Evolutionary conservation across 139 green algal species (phyloP), one percentile per base, ranked within the genome.

Genomic region (Haematococcus lacustris): DNA sequence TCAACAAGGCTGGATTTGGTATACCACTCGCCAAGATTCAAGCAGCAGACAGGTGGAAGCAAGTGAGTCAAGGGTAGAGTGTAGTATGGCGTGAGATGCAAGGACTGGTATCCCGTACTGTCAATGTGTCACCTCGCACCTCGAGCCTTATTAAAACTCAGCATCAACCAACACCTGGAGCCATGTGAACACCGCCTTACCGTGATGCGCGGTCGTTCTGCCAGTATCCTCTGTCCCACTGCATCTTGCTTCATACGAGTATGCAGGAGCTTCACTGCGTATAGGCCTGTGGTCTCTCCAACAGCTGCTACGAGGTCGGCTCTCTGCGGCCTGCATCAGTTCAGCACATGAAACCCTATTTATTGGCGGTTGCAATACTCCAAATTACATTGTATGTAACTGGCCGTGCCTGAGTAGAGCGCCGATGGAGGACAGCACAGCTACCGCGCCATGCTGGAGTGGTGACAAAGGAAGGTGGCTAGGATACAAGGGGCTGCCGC

Each of bases 241-340:
- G 87, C 75, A 32, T 74, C 82, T 1, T 38, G 40, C 30, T 62
- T 66, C 94, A 98, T 97, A 47, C 90, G 84, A 0, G 84, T 62
- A 0, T 78, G 73, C 77, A 97, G 90, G 47, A 61, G 65, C 51
- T 68, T 38, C 3, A 95, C 63, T 1, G 88, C 81, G 37, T 39
- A 66, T 26, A 51, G 61, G 34, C 83, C 87, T 38, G 84, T 93
- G 1, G 88, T 94, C 68, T 97, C 92, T 0, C 88, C 89, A 23
- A 90, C 83, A 2, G 87, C 82, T 4, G 88, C 91, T 4, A 98
- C 93, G 37, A 97, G 80, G 71, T 98, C 93, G 0, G 76, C 92
- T 0, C 92, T 77, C 2, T 71, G 69, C 13, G 88, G 88, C 50
- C 87, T 89, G 74, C 26, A 57, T 3, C 25, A 26, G 64, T 30